Conservation (phyloP, 1,284 basidiomycete species). For the Mrakiaceae sp. region DNA sequence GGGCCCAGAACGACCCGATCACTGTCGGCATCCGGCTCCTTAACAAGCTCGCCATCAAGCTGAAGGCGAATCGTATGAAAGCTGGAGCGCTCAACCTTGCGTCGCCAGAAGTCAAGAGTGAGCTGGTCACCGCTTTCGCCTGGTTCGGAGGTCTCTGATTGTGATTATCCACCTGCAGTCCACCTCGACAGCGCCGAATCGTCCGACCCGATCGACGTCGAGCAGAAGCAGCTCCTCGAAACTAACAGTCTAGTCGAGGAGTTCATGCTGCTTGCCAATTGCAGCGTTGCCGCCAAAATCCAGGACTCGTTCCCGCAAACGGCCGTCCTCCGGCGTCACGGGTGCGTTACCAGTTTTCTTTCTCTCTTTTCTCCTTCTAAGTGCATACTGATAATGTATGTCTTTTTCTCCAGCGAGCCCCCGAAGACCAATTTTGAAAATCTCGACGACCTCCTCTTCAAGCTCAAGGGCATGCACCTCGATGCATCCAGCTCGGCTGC, state of each 20-base stretch:
- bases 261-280: slow-evolving; percentile 97
- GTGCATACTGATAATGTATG: neutral
- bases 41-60: slow-evolving; percentile 74
- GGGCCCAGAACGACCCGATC: slow-evolving; percentile 67
- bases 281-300: slow-evolving; percentile 83
- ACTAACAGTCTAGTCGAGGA: slow-evolving; percentile 97
- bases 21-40: slow-evolving; percentile 81
- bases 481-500: slow-evolving; percentile 88
- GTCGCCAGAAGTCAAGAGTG: slow-evolving; percentile 86
- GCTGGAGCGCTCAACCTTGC: slow-evolving; percentile 94
- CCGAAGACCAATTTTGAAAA: slow-evolving; percentile 93
- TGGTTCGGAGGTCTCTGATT: neutral
- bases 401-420: slow-evolving; percentile 52
- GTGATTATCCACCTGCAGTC: slow-evolving; percentile 32
- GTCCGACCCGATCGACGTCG: slow-evolving; percentile 91
- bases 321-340: slow-evolving; percentile 55
- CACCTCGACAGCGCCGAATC: slow-evolving; percentile 86
- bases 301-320: slow-evolving; percentile 93
- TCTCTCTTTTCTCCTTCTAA: neutral
- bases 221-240: slow-evolving; percentile 85
- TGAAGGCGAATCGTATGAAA: slow-evolving; percentile 77
- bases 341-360: slow-evolving; percentile 39
- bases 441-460: slow-evolving; percentile 80
- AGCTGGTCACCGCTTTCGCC: neutral
- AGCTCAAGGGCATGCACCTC: slow-evolving; percentile 71